These are phyloP conservation scores for Neofusicoccum sp. DNA, from an alignment of 2,329 filamentous ascomycete species.

Conservation along the genomic window DNA sequence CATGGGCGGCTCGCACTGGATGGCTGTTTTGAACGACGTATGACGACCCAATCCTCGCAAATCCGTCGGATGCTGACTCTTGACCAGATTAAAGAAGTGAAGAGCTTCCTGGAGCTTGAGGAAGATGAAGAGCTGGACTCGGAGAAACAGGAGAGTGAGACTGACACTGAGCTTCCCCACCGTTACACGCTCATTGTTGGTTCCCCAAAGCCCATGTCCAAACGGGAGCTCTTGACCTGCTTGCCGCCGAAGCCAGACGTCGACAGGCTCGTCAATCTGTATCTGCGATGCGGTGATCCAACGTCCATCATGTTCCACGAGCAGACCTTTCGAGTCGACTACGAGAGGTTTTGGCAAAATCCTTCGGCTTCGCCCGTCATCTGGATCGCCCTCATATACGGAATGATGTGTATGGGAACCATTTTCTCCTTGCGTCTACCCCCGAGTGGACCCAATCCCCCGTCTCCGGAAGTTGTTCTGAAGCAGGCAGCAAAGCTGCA, in stretches of 20 bases:
- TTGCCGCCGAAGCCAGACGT: constrained; percentile 27
- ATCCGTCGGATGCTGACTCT: not conserved
- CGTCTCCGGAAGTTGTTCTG: not conserved
- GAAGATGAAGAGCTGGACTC: constrained; percentile 20
- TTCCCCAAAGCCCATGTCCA: constrained; percentile 25
- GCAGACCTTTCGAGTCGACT: constrained; percentile 29
- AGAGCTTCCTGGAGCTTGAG: constrained; percentile 24
- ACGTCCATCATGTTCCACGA: constrained; percentile 27
- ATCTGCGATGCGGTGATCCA: constrained; percentile 28
- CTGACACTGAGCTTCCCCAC: not conserved
- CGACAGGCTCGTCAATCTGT: constrained; percentile 30
- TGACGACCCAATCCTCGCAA: not conserved
- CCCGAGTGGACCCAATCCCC: not conserved
- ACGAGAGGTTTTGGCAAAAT: constrained; percentile 46
- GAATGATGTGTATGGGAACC: constrained; percentile 45
- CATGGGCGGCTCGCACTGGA: constrained; percentile 34
- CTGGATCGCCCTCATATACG: constrained; percentile 50
- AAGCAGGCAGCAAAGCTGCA: constrained; percentile 29
- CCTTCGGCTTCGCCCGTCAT: constrained; percentile 38
- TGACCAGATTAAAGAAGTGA: constrained; percentile 28
- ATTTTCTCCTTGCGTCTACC: constrained; percentile 27
- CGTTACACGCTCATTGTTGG: constrained; percentile 12
- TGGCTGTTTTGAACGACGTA: constrained; percentile 35
- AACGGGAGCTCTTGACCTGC: constrained; percentile 22
- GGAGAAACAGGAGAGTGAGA: constrained; percentile 18